Percentiles rank a stretch among this genome's conserved stretches.
Evolutionary conservation across 345 rosid genomes (phyloP).

Genomic region (Hirschfeldia incana): DNA sequence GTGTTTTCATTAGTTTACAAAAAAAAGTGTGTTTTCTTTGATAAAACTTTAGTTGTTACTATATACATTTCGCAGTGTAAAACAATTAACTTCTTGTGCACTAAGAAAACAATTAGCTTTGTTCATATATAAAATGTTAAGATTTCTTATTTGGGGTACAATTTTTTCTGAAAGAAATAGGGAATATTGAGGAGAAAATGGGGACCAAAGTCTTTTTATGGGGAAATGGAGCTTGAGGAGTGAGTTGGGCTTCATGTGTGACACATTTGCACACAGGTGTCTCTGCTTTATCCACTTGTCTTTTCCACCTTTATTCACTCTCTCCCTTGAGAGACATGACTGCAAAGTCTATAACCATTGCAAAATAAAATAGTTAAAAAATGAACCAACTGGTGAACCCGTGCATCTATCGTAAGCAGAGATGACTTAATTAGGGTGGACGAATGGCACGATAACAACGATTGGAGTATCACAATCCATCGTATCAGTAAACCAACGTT

Average conservation of each 20-base stretch:
- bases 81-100: background rate
- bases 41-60: background rate
- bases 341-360: background rate
- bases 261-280: constrained; percentile 35
- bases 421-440: background rate
- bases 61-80: background rate
- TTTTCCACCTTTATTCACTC: constrained; percentile 16
- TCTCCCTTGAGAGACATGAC: background rate
- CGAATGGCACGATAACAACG: background rate
- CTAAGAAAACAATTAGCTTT: background rate
- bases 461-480: background rate
- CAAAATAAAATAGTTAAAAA: background rate
- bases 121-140: background rate
- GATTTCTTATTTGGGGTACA: background rate
- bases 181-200: background rate
- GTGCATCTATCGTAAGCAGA: background rate
- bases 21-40: background rate
- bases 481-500: background rate
- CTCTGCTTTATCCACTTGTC: constrained; percentile 27
- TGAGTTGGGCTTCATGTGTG: constrained; percentile 33
- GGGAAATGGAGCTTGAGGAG: background rate
- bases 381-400: background rate
- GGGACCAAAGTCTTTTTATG: constrained; percentile 12
- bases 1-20: background rate
- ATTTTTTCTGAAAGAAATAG: background rate